A percentile compares a stretch with the other conserved stretches of the same genome.
Conservation (phyloP, 2,329 filamentous ascomycete species). For the Aspergillus sp. region DNA sequence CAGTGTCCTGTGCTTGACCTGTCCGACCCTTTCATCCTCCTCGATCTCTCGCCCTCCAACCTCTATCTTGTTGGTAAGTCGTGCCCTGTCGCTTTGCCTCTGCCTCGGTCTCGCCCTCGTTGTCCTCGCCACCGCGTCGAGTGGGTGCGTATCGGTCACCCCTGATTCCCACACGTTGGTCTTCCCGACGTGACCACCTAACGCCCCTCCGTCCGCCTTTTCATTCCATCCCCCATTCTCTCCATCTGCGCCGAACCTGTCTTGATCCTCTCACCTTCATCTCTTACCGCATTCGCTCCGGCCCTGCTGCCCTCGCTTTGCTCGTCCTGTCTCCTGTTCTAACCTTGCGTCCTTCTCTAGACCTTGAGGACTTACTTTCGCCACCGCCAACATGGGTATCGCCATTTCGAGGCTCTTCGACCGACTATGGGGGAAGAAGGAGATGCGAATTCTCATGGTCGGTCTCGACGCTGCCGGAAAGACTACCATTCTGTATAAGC, state of each 20-base stretch:
- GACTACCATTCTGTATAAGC: slow-evolving; percentile 99
- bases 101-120: background rate
- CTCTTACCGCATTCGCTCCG: background rate
- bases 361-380: slow-evolving; percentile 25
- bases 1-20: slow-evolving; percentile 16
- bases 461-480: slow-evolving; percentile 99
- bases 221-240: slow-evolving; percentile 15
- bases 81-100: slow-evolving; percentile 1
- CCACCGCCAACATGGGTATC: slow-evolving; percentile 81
- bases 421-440: slow-evolving; percentile 98
- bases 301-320: background rate
- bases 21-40: slow-evolving; percentile 8
- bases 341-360: slow-evolving; percentile 18
- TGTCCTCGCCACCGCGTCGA: slow-evolving; percentile 3
- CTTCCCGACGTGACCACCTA: slow-evolving; percentile 19
- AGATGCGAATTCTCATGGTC: slow-evolving; percentile 99
- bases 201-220: slow-evolving; percentile 16
- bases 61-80: slow-evolving; percentile 16
- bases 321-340: slow-evolving; percentile 15
- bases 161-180: slow-evolving; percentile 21
- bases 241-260: slow-evolving; percentile 12
- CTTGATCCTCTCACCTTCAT: slow-evolving; percentile 7
- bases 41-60: slow-evolving; percentile 5
- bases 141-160: slow-evolving; percentile 12
- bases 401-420: slow-evolving; percentile 96